phyloP scores from a whole-genome alignment of 345 rosid species.

The Heritiera fomes region DNA sequence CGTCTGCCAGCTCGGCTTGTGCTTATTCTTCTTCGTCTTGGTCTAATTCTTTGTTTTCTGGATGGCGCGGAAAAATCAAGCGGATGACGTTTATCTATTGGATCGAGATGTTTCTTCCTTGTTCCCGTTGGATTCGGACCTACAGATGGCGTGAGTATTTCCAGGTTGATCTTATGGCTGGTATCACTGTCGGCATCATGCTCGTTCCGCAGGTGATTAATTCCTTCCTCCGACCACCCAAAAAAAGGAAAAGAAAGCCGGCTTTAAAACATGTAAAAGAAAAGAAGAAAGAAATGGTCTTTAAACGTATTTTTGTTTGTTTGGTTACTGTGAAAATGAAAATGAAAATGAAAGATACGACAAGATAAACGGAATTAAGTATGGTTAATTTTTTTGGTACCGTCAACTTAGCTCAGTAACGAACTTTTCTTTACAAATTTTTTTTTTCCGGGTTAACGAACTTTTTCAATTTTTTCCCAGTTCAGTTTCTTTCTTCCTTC shows the following conservation, averaged over 20 bases:
- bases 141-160: slow-evolving; percentile 79
- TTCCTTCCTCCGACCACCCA: background rate
- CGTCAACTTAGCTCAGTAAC: background rate
- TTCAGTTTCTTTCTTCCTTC: background rate
- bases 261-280: background rate
- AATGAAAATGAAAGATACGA: background rate
- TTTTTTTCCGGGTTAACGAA: background rate
- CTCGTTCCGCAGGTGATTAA: slow-evolving; percentile 93
- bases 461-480: background rate
- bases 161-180: slow-evolving; percentile 91
- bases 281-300: background rate
- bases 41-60: slow-evolving; percentile 36
- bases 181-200: slow-evolving; percentile 90
- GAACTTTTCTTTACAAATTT: background rate
- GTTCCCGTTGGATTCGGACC: slow-evolving; percentile 83
- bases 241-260: background rate
- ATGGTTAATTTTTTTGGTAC: background rate
- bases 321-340: slow-evolving; percentile 11
- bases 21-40: slow-evolving; percentile 23
- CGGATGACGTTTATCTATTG: slow-evolving; percentile 60
- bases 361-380: background rate
- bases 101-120: slow-evolving; percentile 67
- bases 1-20: slow-evolving; percentile 29
- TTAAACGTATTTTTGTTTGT: background rate
- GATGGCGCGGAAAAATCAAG: slow-evolving; percentile 48